Evolutionary conservation across 257 asterid genomes (phyloP).

Genomic region (Solanum paucissectum): DNA sequence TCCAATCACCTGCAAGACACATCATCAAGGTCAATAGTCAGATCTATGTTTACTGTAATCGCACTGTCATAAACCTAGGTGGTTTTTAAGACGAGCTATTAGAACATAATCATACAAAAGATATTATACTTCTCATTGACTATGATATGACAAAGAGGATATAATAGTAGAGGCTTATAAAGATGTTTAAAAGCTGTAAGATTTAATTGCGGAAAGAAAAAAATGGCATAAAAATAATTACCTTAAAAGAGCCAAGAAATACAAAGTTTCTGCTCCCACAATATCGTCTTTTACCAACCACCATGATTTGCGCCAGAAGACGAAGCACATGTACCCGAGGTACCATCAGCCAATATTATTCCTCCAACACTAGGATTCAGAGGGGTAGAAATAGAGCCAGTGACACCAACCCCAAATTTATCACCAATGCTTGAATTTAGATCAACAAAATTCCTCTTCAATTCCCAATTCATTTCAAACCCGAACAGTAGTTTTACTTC

Average conservation of each 20-base stretch:
- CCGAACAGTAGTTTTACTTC: no score
- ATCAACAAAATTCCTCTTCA: no score
- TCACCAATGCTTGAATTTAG: not conserved
- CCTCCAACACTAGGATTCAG: slow-evolving; percentile 19
- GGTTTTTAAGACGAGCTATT: no score
- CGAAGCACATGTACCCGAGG: slow-evolving; percentile 22
- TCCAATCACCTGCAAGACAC: no score
- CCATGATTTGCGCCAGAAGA: slow-evolving; percentile 35
- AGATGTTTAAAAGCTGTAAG: not conserved
- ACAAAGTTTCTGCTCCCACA: slow-evolving; percentile 20
- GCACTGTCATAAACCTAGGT: not conserved
- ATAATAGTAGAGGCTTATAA: no score
- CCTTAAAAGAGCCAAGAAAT: not conserved
- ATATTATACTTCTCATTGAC: no score
- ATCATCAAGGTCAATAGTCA: not conserved
- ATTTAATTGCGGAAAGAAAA: not conserved
- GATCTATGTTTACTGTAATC: not conserved
- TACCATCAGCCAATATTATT: slow-evolving; percentile 5
- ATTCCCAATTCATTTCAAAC: no score
- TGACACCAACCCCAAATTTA: slow-evolving; percentile 44
- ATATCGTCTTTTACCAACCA: slow-evolving; percentile 17
- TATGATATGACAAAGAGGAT: no score
- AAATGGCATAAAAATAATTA: not conserved
- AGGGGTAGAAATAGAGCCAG: slow-evolving; percentile 4
- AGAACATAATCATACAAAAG: no score